A percentile compares a stretch with the other conserved stretches of the same genome.
Conservation (phyloP, 2,329 filamentous ascomycete genomes). For the Aureobasidium subglaciale region DNA sequence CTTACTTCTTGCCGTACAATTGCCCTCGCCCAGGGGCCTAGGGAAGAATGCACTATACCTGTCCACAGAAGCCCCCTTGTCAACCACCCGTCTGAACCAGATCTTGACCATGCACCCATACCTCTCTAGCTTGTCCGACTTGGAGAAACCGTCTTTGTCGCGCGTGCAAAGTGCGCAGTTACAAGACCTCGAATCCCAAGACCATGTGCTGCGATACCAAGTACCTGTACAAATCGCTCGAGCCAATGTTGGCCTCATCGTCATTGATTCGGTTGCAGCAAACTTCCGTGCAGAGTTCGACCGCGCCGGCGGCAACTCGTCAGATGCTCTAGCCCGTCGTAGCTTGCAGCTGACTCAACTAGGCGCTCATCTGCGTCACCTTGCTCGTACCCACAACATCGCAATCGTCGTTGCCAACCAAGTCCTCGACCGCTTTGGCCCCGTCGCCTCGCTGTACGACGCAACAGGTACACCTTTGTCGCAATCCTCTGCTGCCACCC, state of each 20-base stretch:
- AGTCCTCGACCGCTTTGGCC: conserved; percentile 76
- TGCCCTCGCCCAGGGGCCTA: conserved; percentile 65
- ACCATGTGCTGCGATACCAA: conserved; percentile 90
- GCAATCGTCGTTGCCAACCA: conserved; percentile 93
- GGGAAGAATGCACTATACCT: conserved; percentile 79
- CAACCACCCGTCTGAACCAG: conserved; percentile 74
- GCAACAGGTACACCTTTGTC: conserved; percentile 1
- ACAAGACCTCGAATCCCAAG: conserved; percentile 86
- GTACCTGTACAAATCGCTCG: conserved; percentile 75
- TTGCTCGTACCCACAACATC: conserved; percentile 67
- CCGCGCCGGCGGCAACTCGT: conserved; percentile 29
- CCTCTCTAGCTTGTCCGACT: conserved; percentile 41
- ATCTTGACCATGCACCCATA: conserved; percentile 62
- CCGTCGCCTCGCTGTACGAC: conserved; percentile 12
- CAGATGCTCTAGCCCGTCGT: conserved; percentile 57
- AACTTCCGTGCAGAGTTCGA: conserved; percentile 94
- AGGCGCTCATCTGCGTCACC: conserved; percentile 64
- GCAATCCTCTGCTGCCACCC: background rate
- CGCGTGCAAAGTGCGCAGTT: conserved; percentile 73
- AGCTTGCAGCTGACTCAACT: conserved; percentile 70
- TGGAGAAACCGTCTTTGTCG: conserved; percentile 58
- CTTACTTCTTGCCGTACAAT: conserved; percentile 76
- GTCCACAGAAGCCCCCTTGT: conserved; percentile 80
- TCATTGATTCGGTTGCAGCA: conserved; percentile 87
- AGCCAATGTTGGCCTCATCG: conserved; percentile 69